Evolutionary conservation across 108 stramenopile species (phyloP).

Genomic region (Cyclotella atomus): DNA sequence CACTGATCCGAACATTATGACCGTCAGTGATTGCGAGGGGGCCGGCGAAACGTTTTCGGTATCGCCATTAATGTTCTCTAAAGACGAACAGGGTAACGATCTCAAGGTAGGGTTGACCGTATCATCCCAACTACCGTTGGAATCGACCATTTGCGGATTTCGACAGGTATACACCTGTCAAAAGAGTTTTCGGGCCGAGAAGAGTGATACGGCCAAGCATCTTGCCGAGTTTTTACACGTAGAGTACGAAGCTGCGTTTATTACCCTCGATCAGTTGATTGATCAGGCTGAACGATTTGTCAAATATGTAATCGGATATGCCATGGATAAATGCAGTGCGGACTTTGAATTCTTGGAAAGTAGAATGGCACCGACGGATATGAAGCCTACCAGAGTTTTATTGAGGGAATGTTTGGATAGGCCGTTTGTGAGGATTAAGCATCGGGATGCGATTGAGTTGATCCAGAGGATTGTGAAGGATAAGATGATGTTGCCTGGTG

Average conservation of each 20-base stretch:
- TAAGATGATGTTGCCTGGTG: constrained; percentile 60
- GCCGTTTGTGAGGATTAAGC: constrained; percentile 69
- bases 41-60: constrained; percentile 95
- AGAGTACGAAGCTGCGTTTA: constrained; percentile 94
- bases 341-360: constrained; percentile 92
- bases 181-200: constrained; percentile 95
- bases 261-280: constrained; percentile 80
- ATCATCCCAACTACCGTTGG: constrained; percentile 93
- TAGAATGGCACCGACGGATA: constrained; percentile 61
- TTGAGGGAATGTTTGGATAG: constrained; percentile 52
- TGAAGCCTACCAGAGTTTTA: constrained; percentile 54
- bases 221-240: constrained; percentile 96
- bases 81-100: constrained; percentile 57
- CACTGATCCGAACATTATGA: constrained; percentile 75
- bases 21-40: constrained; percentile 95
- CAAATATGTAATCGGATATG: constrained; percentile 90
- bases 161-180: constrained; percentile 96
- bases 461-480: constrained; percentile 63
- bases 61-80: constrained; percentile 66
- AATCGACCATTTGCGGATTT: constrained; percentile 90
- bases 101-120: constrained; percentile 84
- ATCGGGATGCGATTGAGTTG: constrained; percentile 66
- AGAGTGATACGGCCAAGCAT: constrained; percentile 94
- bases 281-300: constrained; percentile 94
- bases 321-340: constrained; percentile 82